Percentiles rank a stretch among this genome's conserved stretches.
These are phyloP conservation scores for Goniomonas avonlea DNA, from an alignment of 78 protist species.

Conservation along the genomic window DNA sequence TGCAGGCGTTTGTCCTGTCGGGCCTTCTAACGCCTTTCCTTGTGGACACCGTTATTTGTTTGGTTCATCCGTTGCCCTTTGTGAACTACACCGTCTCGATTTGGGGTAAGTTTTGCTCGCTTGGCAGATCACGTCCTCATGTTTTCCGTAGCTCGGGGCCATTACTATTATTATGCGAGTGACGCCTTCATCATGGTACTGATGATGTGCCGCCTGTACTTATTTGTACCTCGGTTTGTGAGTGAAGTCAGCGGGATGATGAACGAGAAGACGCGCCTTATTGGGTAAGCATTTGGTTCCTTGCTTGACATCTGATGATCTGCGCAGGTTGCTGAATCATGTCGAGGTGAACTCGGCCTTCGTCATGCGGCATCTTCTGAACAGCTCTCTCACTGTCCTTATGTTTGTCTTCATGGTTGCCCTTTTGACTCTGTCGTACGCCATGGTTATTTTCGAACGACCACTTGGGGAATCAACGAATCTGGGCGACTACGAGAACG, in stretches of 20 bases:
- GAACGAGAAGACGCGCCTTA: too few species aligned
- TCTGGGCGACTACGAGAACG: background rate
- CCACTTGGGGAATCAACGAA: background rate
- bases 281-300: too few species aligned
- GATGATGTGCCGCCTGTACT: constrained; percentile 12
- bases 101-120: too few species aligned
- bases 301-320: too few species aligned
- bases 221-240: too few species aligned
- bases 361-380: too few species aligned
- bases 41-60: background rate
- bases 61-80: constrained; percentile 13
- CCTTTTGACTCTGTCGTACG: constrained; percentile 3
- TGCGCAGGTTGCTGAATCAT: too few species aligned
- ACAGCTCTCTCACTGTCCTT: background rate
- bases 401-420: constrained; percentile 5
- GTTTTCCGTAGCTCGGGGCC: too few species aligned
- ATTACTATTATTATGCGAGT: background rate
- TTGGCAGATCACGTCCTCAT: too few species aligned
- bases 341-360: too few species aligned
- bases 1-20: background rate
- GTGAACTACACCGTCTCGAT: constrained; percentile 11
- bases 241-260: too few species aligned
- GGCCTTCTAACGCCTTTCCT: background rate
- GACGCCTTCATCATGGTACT: background rate
- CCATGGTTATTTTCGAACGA: constrained; percentile 11